Base-by-base conservation (phyloP, 306 rosid species). In the Abrus pulchellus region DNA sequence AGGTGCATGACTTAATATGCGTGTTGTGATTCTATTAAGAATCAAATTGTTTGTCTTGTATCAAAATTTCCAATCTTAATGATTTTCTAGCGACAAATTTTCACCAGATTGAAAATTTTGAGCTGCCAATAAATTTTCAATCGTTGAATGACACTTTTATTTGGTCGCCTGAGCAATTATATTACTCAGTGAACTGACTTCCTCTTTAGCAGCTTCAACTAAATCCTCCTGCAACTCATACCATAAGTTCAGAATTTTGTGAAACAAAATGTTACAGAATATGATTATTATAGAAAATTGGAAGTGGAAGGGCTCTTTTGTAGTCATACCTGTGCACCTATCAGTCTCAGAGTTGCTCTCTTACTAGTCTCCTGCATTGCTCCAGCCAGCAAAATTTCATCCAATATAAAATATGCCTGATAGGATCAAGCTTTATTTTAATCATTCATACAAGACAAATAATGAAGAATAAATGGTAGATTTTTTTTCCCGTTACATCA, bases 281-380 rank as follows among this genome's bases (percentile, higher is more conserved):
- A 36, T 36, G 4, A 2, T 2, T 2, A 4, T 36, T 36, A 36
- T 36, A 2, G 40, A 36, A 34, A 36, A 2, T 36, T 36, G 40
- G 4, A 36, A 2, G 4, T 36, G 40, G 40, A 36, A 4, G 4
- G 4, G 4, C 40, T 2, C 3, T 36, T 4, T 36, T 36, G 2
- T 36, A 36, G 1, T 40, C 36, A 65, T 45, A 94, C 98, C 89
- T 94, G 98, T 81, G 98, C 93, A 44, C 88, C 91, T 83, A 94
- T 87, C 73, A 91, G 63, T 77, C 97, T 88, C 1, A 93, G 88
- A 68, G 83, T 79, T 7, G 91, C 84, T 91, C 93, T 94, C 86
- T 92, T 94, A 92, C 98, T 94, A 5, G 98, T 87, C 80, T 94
- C 98, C 61, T 92, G 97, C 80, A 92, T 84, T 10, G 87, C 92